Base-by-base conservation (phyloP, 345 rosid genomes). In the Salix viminalis region DNA sequence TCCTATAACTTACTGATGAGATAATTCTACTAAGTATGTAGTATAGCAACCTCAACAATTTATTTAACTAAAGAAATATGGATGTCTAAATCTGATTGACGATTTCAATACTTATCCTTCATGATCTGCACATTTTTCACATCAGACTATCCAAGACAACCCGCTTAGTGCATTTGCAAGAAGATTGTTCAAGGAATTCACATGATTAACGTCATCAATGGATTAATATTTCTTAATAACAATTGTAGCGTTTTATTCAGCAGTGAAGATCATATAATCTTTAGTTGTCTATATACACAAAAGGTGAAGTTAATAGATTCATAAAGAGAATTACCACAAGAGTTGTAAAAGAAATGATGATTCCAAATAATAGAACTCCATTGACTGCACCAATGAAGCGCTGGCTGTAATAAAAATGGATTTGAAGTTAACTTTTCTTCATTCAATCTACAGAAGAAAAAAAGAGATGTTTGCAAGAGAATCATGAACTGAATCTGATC, bases 361-460 rank as follows among this genome's bases (percentile, higher is more conserved):
- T 87, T 79, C 92, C 98, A 54, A 89, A 34, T 28, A 92, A 90
- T 46, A 92, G 89, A 85, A 79, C 85, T 75, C 98, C 98, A 58
- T 92, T 94, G 71, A 91, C 84, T 7, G 94, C 91, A 79, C 98
- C 97, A 39, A 94, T 90, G 72, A 92, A 80, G 54, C 99, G 89
- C 85, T 95, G 97, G 82, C 99, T 95, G 77, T 86, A 87, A 74
- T 68, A n/a, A 32, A 79, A 48, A 71, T 32, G 72, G 52, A 34
- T 19, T 0, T 56, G 48, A 67, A 41, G 26, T 82, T 73, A 75
- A 71, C 52, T 60, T 70, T 65, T 75, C 56, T 50, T 58, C 18
- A 37, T 75, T 34, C 70, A 62, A 11, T 61, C 14, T 0, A 60
- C 30, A n/a, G 65, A 23, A 4, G 32, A 60, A 16, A 48, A 16